Evolutionary conservation across 768 basidiomycete genomes (phyloP).

Genomic region (Boletellus emodensis): DNA sequence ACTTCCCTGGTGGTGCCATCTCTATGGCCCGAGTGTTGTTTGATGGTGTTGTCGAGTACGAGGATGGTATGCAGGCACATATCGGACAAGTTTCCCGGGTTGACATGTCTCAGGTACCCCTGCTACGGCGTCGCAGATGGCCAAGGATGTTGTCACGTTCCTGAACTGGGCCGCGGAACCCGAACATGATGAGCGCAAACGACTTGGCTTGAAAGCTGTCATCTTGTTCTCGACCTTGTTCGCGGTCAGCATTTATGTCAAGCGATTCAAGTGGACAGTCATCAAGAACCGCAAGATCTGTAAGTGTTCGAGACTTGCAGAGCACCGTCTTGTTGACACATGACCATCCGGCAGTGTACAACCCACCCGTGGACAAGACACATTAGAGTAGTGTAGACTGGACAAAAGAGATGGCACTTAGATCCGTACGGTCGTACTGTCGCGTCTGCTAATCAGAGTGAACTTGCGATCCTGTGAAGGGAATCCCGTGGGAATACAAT

Average conservation of each 20-base stretch:
- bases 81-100: background rate
- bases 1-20: conserved; percentile 98
- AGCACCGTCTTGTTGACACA: conserved; percentile 3
- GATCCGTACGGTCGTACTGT: conserved; percentile 26
- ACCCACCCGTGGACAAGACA: conserved; percentile 33
- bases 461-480: background rate
- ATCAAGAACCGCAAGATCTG: conserved; percentile 94
- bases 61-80: conserved; percentile 62
- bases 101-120: conserved; percentile 68
- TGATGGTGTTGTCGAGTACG: conserved; percentile 95
- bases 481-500: background rate
- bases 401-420: conserved; percentile 9
- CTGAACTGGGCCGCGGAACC: conserved; percentile 97
- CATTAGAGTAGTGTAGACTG: conserved; percentile 27
- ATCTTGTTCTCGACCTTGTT: conserved; percentile 88
- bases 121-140: conserved; percentile 97
- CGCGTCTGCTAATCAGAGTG: conserved; percentile 23
- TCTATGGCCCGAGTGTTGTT: conserved; percentile 97
- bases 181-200: conserved; percentile 97
- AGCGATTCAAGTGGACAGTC: conserved; percentile 90
- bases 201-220: conserved; percentile 92
- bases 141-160: conserved; percentile 97
- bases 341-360: conserved; percentile 31
- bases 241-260: conserved; percentile 79
- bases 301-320: conserved; percentile 38